Percentiles rank a stretch among this genome's conserved stretches.
phyloP scores from a whole-genome alignment of 192 early-diverging fungal genomes.

The Cladochytrium replicatum region DNA sequence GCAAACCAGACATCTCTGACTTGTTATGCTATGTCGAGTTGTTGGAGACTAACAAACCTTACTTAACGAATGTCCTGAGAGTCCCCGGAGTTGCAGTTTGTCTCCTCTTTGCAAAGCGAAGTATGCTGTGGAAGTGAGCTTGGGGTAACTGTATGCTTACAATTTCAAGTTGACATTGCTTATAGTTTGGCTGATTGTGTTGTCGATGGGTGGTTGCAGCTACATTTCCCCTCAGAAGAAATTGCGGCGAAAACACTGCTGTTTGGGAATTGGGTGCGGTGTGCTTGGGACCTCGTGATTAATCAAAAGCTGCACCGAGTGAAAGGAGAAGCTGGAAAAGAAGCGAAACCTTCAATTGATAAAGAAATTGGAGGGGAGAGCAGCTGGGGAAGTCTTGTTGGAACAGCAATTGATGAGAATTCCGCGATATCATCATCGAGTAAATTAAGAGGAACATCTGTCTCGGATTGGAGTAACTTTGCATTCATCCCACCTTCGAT shows the following conservation, averaged over 20 bases:
- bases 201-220: conserved; percentile 45
- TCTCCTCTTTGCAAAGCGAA: conserved; percentile 45
- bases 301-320: neutral
- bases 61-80: conserved; percentile 47
- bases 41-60: conserved; percentile 58
- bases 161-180: conserved; percentile 43
- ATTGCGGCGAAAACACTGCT: conserved; percentile 31
- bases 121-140: conserved; percentile 27
- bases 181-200: conserved; percentile 42
- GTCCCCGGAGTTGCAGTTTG: conserved; percentile 46
- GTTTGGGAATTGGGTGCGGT: conserved; percentile 38
- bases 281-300: conserved; percentile 26
- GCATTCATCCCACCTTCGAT: conserved; percentile 17
- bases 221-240: conserved; percentile 31
- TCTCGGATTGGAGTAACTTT: conserved; percentile 23
- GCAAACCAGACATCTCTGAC: conserved; percentile 25
- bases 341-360: neutral
- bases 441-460: neutral
- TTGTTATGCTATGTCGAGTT: conserved; percentile 52
- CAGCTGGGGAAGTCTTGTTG: neutral
- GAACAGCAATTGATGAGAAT: neutral
- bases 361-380: neutral
- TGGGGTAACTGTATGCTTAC: neutral
- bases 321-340: neutral
- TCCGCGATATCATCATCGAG: neutral